Percentiles rank a stretch among this genome's conserved stretches.
Conservation (phyloP, 2,329 filamentous ascomycete species). For the Incumbomyces delicatus region DNA sequence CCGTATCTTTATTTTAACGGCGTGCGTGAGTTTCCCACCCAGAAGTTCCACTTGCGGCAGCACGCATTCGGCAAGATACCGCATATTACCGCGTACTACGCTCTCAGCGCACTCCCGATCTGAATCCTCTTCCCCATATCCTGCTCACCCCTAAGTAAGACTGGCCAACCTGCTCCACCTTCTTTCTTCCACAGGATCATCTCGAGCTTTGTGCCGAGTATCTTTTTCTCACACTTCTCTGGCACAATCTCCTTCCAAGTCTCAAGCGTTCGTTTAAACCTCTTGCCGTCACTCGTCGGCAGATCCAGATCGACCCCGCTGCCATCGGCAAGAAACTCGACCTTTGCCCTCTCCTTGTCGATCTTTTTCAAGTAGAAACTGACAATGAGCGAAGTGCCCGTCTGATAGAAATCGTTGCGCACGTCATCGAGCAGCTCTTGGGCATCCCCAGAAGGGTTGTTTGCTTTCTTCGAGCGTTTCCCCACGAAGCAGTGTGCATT, state of each 20-base stretch:
- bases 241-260: constrained; percentile 70
- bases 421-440: constrained; percentile 14
- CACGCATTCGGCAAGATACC: too few relatives aligned
- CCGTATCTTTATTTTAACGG: too few relatives aligned
- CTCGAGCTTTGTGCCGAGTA: constrained; percentile 84
- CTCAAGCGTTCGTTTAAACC: constrained; percentile 63
- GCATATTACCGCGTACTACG: constrained; percentile 21
- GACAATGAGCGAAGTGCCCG: constrained; percentile 70
- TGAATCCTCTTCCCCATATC: constrained; percentile 75
- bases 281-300: constrained; percentile 75
- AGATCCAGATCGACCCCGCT: constrained; percentile 61
- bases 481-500: constrained; percentile 74
- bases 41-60: too few relatives aligned
- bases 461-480: constrained; percentile 60
- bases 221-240: constrained; percentile 64
- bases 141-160: constrained; percentile 68
- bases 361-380: constrained; percentile 97
- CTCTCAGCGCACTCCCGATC: constrained; percentile 65
- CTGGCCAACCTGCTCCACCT: constrained; percentile 63
- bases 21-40: too few relatives aligned
- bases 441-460: constrained; percentile 27
- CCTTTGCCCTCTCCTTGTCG: constrained; percentile 64
- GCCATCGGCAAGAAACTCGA: constrained; percentile 50
- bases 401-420: constrained; percentile 92
- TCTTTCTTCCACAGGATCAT: constrained; percentile 64